Evolutionary conservation across 805 yeast genomes (phyloP), one percentile per base, ranked within the genome.

Genomic region (Ogataea wickerhamii): DNA sequence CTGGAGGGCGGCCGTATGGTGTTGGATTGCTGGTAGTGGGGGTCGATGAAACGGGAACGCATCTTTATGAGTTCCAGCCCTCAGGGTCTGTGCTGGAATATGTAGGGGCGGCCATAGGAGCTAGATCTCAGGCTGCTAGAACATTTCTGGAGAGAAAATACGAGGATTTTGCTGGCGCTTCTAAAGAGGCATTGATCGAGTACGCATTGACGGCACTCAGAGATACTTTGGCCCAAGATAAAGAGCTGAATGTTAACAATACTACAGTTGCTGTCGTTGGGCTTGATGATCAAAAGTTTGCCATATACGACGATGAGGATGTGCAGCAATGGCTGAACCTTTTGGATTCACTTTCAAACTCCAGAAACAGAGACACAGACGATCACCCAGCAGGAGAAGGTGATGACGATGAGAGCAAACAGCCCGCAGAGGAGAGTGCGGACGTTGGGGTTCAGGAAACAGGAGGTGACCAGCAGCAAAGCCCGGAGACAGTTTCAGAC

Each of bases 1-100:
- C 93, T 55, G 98, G 98, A 6, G 83, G 91, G 8, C 81, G 99
- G 64, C 99, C 99, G 7, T 93, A 93, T 58, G 99, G 99, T 48
- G 98, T 93, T 17, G 99, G 99, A 3, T 71, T 93, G 47, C 68
- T 93, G 42, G 76, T 93, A 33, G 81, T 86, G 12, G 99, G 99
- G 14, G 75, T 78, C 61, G 99, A 93, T 60, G 95, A 86, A 58
- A 76, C 87, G 21, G 98, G 98, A 11, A 84, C 98, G 6, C 98
- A 93, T 63, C 67, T 93, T 46, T 81, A 78, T 62, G 99, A 93
- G 68, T 93, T 93, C 66, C 91, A 86, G 60, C 98, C 99, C 13
- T 82, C 95, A 6, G 99, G 99, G 2, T 81, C 91, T 18, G 93
- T 84, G 17, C 70, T 88, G 53, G 98, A 93, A 63, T 85, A 89